Conservation (phyloP, 2,329 filamentous ascomycete species). For the Pseudogymnoascus sp. region DNA sequence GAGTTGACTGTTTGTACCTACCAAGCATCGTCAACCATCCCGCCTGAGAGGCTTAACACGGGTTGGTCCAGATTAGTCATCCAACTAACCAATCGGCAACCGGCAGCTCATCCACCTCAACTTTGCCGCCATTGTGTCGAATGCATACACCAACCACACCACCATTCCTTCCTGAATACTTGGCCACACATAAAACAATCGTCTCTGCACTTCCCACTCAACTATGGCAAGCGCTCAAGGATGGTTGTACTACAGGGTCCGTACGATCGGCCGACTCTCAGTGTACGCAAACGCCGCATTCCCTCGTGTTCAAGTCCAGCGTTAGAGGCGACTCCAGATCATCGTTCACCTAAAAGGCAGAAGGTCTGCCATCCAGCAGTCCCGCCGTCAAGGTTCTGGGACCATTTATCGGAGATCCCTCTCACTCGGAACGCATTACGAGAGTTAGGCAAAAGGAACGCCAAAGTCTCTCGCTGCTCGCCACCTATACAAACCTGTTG, state of each 20-base stretch:
- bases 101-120: no score
- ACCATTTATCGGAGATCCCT: not conserved
- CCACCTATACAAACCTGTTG: not conserved
- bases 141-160: not conserved
- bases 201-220: not conserved
- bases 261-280: not conserved
- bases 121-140: no score
- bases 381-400: not conserved
- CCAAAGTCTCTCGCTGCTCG: not conserved
- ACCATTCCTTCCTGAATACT: not conserved
- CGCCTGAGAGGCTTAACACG: no score
- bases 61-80: no score
- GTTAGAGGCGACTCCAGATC: not conserved
- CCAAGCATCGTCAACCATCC: no score
- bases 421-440: not conserved
- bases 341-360: not conserved
- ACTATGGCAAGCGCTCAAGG: not conserved
- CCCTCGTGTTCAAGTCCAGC: not conserved
- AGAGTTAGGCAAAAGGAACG: not conserved
- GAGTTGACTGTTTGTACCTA: no score
- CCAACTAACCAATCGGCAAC: no score
- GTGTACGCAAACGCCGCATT: not conserved
- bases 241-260: not conserved
- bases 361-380: not conserved
- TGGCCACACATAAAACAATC: not conserved